Base-by-base conservation (phyloP, 2,329 filamentous ascomycete genomes). In the Aureobasidium sp. region DNA sequence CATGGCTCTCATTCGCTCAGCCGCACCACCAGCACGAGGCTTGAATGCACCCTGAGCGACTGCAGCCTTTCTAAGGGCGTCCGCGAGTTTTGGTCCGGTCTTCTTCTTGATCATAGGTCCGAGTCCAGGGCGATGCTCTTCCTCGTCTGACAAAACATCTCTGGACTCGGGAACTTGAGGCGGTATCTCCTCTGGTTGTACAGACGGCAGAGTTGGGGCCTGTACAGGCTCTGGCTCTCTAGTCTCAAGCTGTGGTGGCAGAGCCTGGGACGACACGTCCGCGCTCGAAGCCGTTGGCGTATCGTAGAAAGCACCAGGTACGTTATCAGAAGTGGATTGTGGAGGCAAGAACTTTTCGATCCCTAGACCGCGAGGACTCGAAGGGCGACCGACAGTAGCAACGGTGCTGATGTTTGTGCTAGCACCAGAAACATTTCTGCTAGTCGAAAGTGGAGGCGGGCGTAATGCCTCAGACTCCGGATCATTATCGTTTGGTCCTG, bases 41-140 rank as follows among this genome's bases (percentile, higher is more conserved):
- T 93, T 95, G 77, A 97, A 97, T 20, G 83, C 83, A 61, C 77
- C 82, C 12, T 87, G 87, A 27, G 88, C 85, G 61, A 82, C 85
- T 0, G 90, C 91, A 27, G 91, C 91, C 74, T 91, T 95, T 76
- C 89, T 89, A 64, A 97, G 84, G 6, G 84, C 82, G 39, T 84
- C 87, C 23, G 89, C 89, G 68, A 94, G 80, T 1, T 86, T 87
- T 64, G 84, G 84, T 0, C 87, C 87, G 64, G 83, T 84, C 71
- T 90, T 90, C 65, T 87, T 85, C 74, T 90, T 93, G 69, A 97
- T 88, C 92, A 96, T 96, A 1, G 91, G 90, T 0, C 91, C 91
- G 7, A 96, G 81, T 0, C 91, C 91, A 20, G 91, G 90, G n/a
- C 90, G 80, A 66, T 81, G 78, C 34, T 75, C 73, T 48, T 82